Conservation (phyloP, 2,329 filamentous ascomycete genomes). For the Sphaerulina populicola region DNA sequence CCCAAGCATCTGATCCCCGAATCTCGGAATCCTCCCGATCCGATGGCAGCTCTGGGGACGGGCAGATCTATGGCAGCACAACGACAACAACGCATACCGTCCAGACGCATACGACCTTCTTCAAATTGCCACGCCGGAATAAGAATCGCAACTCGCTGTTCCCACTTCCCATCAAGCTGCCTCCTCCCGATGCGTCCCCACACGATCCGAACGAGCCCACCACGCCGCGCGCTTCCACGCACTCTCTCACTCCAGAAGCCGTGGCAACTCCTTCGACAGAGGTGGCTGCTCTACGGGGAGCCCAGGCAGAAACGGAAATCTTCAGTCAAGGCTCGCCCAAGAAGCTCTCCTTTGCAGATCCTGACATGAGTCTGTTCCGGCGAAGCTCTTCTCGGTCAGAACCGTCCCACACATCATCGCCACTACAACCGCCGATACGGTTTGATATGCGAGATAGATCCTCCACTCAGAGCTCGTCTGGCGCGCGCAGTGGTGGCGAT, state of each 20-base stretch:
- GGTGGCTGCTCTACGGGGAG: slow-evolving; percentile 18
- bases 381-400: slow-evolving; percentile 57
- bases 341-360: slow-evolving; percentile 40
- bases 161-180: slow-evolving; percentile 71
- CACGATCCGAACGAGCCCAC: slow-evolving; percentile 32
- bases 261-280: slow-evolving; percentile 18
- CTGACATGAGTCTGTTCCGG: slow-evolving; percentile 45
- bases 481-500: slow-evolving; percentile 60
- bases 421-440: slow-evolving; percentile 51
- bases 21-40: slow-evolving; percentile 84
- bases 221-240: slow-evolving; percentile 33
- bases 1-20: slow-evolving; percentile 36
- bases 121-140: slow-evolving; percentile 68
- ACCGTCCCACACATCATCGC: slow-evolving; percentile 54
- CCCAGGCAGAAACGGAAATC: slow-evolving; percentile 26
- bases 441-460: slow-evolving; percentile 65
- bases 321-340: slow-evolving; percentile 39
- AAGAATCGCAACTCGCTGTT: slow-evolving; percentile 73
- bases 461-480: slow-evolving; percentile 76
- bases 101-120: slow-evolving; percentile 60
- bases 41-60: slow-evolving; percentile 59
- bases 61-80: slow-evolving; percentile 48
- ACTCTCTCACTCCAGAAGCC: slow-evolving; percentile 22
- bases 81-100: slow-evolving; percentile 57
- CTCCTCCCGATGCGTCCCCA: slow-evolving; percentile 40